A percentile compares a stretch with the other conserved stretches of the same genome.
Conservation (phyloP, 495 filamentous ascomycete species). For the Penicillium arizonense region DNA sequence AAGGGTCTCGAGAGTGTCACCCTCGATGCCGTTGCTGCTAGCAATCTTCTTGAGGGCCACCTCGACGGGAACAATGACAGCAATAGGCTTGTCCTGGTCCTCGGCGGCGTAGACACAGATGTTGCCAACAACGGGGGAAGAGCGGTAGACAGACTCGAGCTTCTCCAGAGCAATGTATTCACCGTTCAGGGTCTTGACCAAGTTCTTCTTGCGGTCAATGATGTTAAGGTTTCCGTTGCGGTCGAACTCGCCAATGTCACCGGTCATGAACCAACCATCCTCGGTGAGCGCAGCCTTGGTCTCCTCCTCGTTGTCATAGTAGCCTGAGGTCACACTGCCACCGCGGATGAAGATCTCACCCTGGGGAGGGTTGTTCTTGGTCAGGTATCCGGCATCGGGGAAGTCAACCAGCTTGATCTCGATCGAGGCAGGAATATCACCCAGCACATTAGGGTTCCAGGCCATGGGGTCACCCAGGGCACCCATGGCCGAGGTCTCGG, state of each 20-base stretch:
- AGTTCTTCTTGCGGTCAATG: conserved; percentile 97
- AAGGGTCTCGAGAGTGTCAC: conserved; percentile 69
- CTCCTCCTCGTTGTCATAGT: conserved; percentile 82
- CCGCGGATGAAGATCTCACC: conserved; percentile 94
- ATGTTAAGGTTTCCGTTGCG: conserved; percentile 76
- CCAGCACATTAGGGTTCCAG: conserved; percentile 82
- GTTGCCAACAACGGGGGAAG: conserved; percentile 80
- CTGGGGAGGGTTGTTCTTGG: conserved; percentile 86
- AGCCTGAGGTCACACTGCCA: conserved; percentile 65
- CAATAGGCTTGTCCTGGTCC: conserved; percentile 80
- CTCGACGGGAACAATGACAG: conserved; percentile 91
- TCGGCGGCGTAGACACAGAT: conserved; percentile 91
- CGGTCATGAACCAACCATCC: conserved; percentile 95
- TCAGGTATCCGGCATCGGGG: conserved; percentile 85
- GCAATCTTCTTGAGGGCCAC: conserved; percentile 83
- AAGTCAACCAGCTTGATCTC: conserved; percentile 97
- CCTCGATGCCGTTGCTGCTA: conserved; percentile 65
- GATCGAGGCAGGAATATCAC: conserved; percentile 74
- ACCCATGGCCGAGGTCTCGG: conserved; percentile 94
- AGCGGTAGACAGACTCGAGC: conserved; percentile 93
- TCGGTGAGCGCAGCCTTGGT: conserved; percentile 69
- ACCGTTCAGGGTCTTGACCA: conserved; percentile 92
- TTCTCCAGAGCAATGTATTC: conserved; percentile 99
- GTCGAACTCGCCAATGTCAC: conserved; percentile 92
- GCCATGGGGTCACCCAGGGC: conserved; percentile 83